Evolutionary conservation across 306 rosid species (phyloP).

Genomic region (Delonix regia): DNA sequence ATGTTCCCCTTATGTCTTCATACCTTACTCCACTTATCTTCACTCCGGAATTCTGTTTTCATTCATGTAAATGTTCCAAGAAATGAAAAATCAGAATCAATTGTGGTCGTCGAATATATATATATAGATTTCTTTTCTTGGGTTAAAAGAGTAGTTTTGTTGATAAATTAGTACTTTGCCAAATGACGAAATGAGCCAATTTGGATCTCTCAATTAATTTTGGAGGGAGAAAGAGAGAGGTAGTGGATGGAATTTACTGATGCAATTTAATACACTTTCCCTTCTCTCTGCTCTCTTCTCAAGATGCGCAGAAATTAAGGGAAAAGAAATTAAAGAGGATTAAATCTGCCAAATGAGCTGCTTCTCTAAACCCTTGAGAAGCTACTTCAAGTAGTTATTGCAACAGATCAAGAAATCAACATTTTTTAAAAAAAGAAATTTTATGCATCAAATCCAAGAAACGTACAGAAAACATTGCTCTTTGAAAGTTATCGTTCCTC

Average conservation of each 20-base stretch:
- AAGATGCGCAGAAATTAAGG: no score
- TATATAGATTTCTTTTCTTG: no score
- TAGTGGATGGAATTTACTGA: no score
- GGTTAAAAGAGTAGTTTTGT: neutral
- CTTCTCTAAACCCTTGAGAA: neutral
- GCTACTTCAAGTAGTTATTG: neutral
- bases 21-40: constrained; percentile 54
- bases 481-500: no score
- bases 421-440: neutral
- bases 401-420: neutral
- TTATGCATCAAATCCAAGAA: neutral
- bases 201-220: no score
- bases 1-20: constrained; percentile 56
- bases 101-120: neutral
- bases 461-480: no score
- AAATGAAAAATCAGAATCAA: neutral
- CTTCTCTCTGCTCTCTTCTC: no score
- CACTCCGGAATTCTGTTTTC: constrained; percentile 53
- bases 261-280: no score
- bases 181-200: neutral
- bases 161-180: neutral
- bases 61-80: neutral
- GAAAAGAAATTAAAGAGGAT: no score
- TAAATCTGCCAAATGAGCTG: neutral
- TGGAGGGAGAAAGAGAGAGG: no score